Evolutionary conservation across 495 filamentous ascomycete genomes (phyloP).

Genomic region (Aspergillus bertholletiae): DNA sequence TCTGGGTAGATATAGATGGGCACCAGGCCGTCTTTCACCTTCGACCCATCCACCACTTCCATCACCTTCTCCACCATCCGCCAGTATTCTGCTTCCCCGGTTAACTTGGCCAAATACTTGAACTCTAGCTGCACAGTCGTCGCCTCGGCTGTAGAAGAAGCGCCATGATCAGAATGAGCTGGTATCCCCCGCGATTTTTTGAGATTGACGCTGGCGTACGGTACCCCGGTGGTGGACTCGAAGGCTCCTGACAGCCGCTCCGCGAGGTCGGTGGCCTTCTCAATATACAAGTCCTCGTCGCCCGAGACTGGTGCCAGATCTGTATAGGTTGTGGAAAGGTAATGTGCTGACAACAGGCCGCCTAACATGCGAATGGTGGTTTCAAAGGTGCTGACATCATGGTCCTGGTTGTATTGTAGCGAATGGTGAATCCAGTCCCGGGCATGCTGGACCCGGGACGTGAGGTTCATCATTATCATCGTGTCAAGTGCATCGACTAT

Average conservation of each 20-base stretch:
- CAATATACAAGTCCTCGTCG: constrained; percentile 87
- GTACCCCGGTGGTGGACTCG: constrained; percentile 79
- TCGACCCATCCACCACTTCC: constrained; percentile 78
- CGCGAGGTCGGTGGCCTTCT: constrained; percentile 91
- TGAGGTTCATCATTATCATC: constrained; percentile 97
- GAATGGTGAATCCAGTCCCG: constrained; percentile 85
- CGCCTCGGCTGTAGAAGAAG: constrained; percentile 90
- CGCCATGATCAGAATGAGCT: constrained; percentile 82
- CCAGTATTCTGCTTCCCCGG: constrained; percentile 90
- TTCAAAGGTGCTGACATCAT: constrained; percentile 97
- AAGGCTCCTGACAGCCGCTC: constrained; percentile 85
- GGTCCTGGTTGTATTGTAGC: constrained; percentile 82
- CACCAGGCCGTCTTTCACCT: constrained; percentile 74
- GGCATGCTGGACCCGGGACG: constrained; percentile 77
- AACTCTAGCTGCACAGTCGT: constrained; percentile 91
- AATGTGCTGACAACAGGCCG: constrained; percentile 90
- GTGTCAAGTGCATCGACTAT: constrained; percentile 96
- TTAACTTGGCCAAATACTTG: constrained; percentile 95
- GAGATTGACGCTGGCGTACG: constrained; percentile 87
- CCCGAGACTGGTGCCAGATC: constrained; percentile 61
- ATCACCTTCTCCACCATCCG: constrained; percentile 87
- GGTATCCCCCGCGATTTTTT: constrained; percentile 66
- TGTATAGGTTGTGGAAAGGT: constrained; percentile 74
- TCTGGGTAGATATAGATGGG: constrained; percentile 88
- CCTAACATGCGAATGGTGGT: constrained; percentile 98